phyloP scores from a whole-genome alignment of 2,329 filamentous ascomycete genomes.

The Aspergillus pseudoglaucus region DNA sequence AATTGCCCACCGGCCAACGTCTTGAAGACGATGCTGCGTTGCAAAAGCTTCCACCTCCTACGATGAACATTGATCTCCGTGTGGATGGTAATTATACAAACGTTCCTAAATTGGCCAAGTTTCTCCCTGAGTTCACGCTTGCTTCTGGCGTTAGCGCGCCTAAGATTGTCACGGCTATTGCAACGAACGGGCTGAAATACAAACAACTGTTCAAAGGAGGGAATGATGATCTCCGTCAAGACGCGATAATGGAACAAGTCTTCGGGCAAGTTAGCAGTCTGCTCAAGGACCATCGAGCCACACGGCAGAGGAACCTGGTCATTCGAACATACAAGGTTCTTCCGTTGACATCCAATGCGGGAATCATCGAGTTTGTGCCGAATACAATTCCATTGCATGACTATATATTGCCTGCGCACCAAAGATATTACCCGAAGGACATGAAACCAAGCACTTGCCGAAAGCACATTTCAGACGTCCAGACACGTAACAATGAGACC shows the following conservation, averaged over 20 bases:
- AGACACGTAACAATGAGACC: slow-evolving; percentile 61
- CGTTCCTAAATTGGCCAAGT: slow-evolving; percentile 66
- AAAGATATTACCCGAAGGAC: slow-evolving; percentile 77
- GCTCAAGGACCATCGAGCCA: slow-evolving; percentile 75
- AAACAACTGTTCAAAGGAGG: slow-evolving; percentile 93
- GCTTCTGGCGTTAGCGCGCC: slow-evolving; percentile 87
- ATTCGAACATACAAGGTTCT: slow-evolving; percentile 97
- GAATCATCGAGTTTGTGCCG: slow-evolving; percentile 94
- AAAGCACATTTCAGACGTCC: slow-evolving; percentile 68
- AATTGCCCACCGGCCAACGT: slow-evolving; percentile 56
- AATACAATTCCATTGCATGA: slow-evolving; percentile 90
- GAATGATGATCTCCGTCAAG: slow-evolving; percentile 91
- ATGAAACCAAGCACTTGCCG: slow-evolving; percentile 69
- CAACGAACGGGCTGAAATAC: slow-evolving; percentile 69
- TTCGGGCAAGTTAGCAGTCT: slow-evolving; percentile 93
- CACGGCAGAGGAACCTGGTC: slow-evolving; percentile 78
- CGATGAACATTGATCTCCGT: slow-evolving; percentile 73
- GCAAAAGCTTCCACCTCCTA: slow-evolving; percentile 76
- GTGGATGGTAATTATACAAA: slow-evolving; percentile 67
- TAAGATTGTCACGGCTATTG: slow-evolving; percentile 81
- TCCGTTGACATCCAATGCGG: slow-evolving; percentile 74
- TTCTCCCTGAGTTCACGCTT: slow-evolving; percentile 72
- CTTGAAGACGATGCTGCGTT: slow-evolving; percentile 58
- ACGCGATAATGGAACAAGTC: slow-evolving; percentile 98
- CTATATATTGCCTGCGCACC: slow-evolving; percentile 85